Conservation (phyloP, 1,284 basidiomycete genomes). For the Irpex sp. region DNA sequence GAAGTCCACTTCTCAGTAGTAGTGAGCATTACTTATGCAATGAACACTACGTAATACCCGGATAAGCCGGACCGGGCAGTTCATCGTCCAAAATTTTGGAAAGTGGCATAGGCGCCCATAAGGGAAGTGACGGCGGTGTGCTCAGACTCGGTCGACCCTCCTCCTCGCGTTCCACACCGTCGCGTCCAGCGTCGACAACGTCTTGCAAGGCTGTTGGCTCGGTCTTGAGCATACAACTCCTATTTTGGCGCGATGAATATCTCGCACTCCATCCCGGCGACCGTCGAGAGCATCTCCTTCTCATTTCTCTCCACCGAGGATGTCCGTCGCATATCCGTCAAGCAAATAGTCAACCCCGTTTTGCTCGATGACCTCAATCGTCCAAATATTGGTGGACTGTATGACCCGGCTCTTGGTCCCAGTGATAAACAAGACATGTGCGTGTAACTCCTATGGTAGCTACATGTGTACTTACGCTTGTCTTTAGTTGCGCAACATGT, state of each 20-base stretch:
- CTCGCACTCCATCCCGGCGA: constrained; percentile 83
- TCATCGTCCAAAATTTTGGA: constrained; percentile 3
- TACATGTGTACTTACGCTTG: constrained; percentile 8
- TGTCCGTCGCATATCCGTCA: constrained; percentile 91
- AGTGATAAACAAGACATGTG: constrained; percentile 86
- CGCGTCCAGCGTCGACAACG: not conserved
- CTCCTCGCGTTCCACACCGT: not conserved
- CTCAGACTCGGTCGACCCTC: not conserved
- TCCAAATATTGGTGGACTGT: constrained; percentile 90
- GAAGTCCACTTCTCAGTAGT: not conserved
- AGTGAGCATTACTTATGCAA: not conserved
- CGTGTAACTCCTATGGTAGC: constrained; percentile 29
- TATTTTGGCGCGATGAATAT: constrained; percentile 74
- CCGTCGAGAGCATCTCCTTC: constrained; percentile 87
- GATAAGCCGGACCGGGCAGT: not conserved
- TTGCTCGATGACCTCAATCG: constrained; percentile 93
- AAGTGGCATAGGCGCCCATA: not conserved
- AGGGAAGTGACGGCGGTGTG: not conserved
- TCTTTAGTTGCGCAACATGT: constrained; percentile 88
- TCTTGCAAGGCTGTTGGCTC: not conserved
- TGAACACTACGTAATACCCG: not conserved
- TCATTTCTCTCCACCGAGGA: constrained; percentile 94
- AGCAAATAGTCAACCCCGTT: constrained; percentile 92
- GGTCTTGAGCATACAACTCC: not conserved
- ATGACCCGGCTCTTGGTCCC: constrained; percentile 95